Evolutionary conservation across 2,329 filamentous ascomycete genomes (phyloP), one percentile per base, ranked within the genome.

Genomic region (Fusarium sublunatum): DNA sequence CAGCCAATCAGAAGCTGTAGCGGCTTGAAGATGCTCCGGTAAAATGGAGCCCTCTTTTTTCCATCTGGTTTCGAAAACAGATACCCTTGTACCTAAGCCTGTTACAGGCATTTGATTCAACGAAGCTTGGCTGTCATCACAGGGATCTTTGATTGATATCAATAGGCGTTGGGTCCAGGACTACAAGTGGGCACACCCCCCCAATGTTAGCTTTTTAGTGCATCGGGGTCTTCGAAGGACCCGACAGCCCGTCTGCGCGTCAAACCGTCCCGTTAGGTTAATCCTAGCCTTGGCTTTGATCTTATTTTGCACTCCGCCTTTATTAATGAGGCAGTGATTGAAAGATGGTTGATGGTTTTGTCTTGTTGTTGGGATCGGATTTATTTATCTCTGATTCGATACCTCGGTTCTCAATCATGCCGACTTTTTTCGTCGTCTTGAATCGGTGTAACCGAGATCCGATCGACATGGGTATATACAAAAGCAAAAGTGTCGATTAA

Each of bases 171-270:
- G 38, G 22, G 22, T 40, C 12, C n/a, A 50, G 34, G 7, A 48
- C 38, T 36, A 50, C 31, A 26, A 32, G 10, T 19, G 45, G 31
- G 44, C 28, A 47, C 61, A 57, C 54, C 24, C 54, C n/a, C 44
- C 58, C 47, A 42, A 28, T 26, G 4, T 13, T 28, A 10, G 31
- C 12, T 39, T 44, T 26, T 40, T 46, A 51, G 36, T 26, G 40
- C 52, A 57, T 74, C 74, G 74, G 74, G 61, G 61, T 75, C 64
- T 72, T 73, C 50, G 44, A 74, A 52, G 55, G 68, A 54, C 71
- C 73, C 73, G 73, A 75, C 69, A 70, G 11, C 61, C 70, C 70
- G 70, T 64, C 58, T 12, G 28, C 29, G 47, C 46, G 46, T 54
- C 36, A 55, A 54, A 42, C 43, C 45, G 48, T 49, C 53, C 53